Base-by-base conservation (phyloP, 108 stramenopile species). In the Nitzschia sp. region DNA sequence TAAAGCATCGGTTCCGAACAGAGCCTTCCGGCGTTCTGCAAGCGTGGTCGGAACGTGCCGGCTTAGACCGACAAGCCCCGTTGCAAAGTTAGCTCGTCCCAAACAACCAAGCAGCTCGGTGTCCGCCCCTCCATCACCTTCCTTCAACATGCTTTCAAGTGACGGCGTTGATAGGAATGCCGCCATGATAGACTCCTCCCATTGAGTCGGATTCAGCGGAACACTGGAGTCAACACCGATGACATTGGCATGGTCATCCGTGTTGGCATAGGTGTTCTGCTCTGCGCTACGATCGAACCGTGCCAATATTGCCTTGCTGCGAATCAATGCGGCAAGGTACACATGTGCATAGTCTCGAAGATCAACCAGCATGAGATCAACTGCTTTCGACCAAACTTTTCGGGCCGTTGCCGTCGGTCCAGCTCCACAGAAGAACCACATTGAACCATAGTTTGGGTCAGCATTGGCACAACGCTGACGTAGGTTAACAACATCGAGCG, bases 361-460 rank as follows among this genome's bases (percentile, higher is more conserved):
- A 42, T 89, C 86, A 19, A 63, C 55, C 8, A 65, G 51, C 73
- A 93, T 76, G 21, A 80, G 60, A 11, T 76, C 76, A 37, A 67
- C 76, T 15, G 89, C 92, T 19, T 72, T 71, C n/a, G 68, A 62
- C 10, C 90, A 65, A 25, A 90, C 79, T 53, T 69, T 73, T 55
- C 86, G 60, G 1, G 98, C 91, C 3, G 95, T 89, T 55, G 95
- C 95, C 40, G 79, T 83, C 25, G 95, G 91, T 14, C 77, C 73
- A 15, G 77, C 64, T 26, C 96, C 84, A 65, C 95, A 97, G 57
- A 84, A 84, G 71, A 97, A 96, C 95, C 97, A 97, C 63, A 96
- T 57, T 48, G 84, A 81, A 7, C 98, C 98, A 75, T 98, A 98
- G 73, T 98, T 98, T 7, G 98, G 98, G 65, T 97, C 97, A 7